Conservation (phyloP, 306 rosid genomes). For the Alnus glutinosa region DNA sequence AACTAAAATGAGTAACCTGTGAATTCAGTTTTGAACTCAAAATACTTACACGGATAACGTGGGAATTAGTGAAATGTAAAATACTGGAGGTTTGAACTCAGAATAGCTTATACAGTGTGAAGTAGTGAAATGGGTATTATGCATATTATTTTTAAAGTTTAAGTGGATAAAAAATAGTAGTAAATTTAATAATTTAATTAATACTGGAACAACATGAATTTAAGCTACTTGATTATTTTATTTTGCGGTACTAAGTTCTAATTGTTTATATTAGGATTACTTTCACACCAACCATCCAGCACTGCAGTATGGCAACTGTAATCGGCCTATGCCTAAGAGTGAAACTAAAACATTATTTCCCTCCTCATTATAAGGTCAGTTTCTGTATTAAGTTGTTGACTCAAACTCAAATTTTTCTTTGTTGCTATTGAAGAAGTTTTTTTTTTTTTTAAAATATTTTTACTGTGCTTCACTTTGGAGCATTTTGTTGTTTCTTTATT, state of each 20-base stretch:
- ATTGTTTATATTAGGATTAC: conserved; percentile 62
- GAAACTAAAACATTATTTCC: conserved; percentile 75
- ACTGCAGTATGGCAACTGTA: conserved; percentile 97
- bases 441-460: not conserved
- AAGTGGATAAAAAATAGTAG: not conserved
- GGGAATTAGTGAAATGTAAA: too few relatives aligned
- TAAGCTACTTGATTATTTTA: not conserved
- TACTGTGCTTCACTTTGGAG: not conserved
- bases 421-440: not conserved
- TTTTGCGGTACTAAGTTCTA: not conserved
- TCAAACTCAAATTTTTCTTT: not conserved
- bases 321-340: conserved; percentile 94
- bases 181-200: too few relatives aligned
- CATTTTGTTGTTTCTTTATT: not conserved
- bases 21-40: too few relatives aligned
- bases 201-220: not conserved
- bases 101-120: too few relatives aligned
- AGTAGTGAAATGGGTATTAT: too few relatives aligned
- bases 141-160: not conserved
- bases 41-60: too few relatives aligned
- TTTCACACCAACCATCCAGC: conserved; percentile 93
- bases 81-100: too few relatives aligned
- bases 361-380: conserved; percentile 88
- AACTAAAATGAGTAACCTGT: too few relatives aligned
- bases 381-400: not conserved